Conservation (phyloP, 2,329 filamentous ascomycete genomes). For the Paraphoma sp. region DNA sequence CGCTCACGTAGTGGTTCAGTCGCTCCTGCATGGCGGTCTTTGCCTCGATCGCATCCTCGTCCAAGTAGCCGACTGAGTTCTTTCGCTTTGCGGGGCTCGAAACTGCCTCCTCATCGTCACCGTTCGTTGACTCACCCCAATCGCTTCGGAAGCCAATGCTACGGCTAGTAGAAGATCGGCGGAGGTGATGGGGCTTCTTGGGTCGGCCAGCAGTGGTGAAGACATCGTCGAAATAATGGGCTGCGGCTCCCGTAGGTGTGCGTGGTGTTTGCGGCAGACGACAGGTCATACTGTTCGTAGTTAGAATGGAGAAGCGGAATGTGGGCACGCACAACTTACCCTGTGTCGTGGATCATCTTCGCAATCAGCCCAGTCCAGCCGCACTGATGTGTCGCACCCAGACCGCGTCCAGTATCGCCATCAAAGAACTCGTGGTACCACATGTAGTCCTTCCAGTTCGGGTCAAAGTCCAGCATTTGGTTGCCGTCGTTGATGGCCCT, state of each 20-base stretch:
- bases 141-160: conserved; percentile 87
- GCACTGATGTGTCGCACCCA: conserved; percentile 92
- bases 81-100: conserved; percentile 43
- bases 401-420: conserved; percentile 84
- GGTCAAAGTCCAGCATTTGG: conserved; percentile 87
- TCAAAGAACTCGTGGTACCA: conserved; percentile 99
- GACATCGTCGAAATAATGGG: conserved; percentile 95
- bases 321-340: conserved; percentile 63
- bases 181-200: conserved; percentile 62
- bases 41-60: conserved; percentile 56
- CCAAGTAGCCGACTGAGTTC: conserved; percentile 59
- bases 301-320: conserved; percentile 49
- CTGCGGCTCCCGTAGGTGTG: conserved; percentile 80
- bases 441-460: conserved; percentile 89
- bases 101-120: conserved; percentile 42
- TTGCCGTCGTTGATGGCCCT: conserved; percentile 87
- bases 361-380: conserved; percentile 96
- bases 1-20: conserved; percentile 80
- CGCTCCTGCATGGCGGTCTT: conserved; percentile 60
- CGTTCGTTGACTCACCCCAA: conserved; percentile 58
- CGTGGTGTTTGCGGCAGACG: conserved; percentile 81
- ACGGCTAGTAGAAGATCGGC: conserved; percentile 80
- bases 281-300: conserved; percentile 36
- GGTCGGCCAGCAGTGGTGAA: conserved; percentile 63
- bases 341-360: conserved; percentile 96